Conservation (phyloP, 2,329 filamentous ascomycete species). For the Bisporella sp. region DNA sequence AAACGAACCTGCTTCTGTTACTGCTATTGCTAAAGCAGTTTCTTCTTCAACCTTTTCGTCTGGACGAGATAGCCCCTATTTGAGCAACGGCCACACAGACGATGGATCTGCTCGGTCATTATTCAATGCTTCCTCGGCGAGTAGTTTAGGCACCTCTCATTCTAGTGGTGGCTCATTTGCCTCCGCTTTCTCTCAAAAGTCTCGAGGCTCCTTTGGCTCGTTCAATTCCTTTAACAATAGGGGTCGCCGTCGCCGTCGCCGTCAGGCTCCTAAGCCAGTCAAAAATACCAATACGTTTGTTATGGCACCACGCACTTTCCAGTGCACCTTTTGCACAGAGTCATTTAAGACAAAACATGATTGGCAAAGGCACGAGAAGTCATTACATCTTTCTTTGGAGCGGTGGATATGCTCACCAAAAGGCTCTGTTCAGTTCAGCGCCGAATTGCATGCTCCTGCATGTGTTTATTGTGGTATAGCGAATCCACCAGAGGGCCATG, state of each 20-base stretch:
- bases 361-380: conserved; percentile 66
- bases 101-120: conserved; percentile 53
- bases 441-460: conserved; percentile 48
- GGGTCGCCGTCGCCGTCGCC: conserved; percentile 23
- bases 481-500: conserved; percentile 47
- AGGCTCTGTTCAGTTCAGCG: conserved; percentile 47
- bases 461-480: conserved; percentile 55
- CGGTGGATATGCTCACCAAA: conserved; percentile 58
- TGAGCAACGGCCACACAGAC: conserved; percentile 49
- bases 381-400: conserved; percentile 56
- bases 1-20: conserved; percentile 59
- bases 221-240: conserved; percentile 23
- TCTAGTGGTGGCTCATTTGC: conserved; percentile 52
- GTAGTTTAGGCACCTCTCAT: conserved; percentile 53
- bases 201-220: conserved; percentile 43
- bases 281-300: conserved; percentile 36
- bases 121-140: conserved; percentile 52
- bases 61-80: conserved; percentile 48
- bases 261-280: conserved; percentile 30
- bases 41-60: conserved; percentile 43
- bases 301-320: conserved; percentile 37
- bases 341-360: conserved; percentile 63
- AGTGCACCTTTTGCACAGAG: conserved; percentile 64
- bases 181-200: conserved; percentile 52
- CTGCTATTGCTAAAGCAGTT: conserved; percentile 57